Conservation (phyloP, 164 flowering plant species). For the Vitis labrusca region DNA sequence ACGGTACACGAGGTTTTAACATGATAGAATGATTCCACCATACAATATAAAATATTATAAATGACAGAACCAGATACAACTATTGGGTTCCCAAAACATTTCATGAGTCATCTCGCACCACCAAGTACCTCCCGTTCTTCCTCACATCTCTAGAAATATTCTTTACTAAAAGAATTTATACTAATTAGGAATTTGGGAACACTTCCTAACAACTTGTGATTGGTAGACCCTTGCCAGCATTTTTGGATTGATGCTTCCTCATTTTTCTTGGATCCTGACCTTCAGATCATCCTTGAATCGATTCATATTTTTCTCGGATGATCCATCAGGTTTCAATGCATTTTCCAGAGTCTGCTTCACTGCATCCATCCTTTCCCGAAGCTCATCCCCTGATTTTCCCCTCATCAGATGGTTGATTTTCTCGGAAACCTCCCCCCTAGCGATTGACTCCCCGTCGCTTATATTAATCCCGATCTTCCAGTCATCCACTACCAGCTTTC, state of each 20-base stretch:
- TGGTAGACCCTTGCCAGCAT: not conserved
- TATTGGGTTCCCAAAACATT: too few species aligned
- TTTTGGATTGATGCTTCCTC: not conserved
- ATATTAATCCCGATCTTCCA: conserved; percentile 69
- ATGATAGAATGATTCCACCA: too few species aligned
- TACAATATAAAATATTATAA: too few species aligned
- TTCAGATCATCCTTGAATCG: conserved; percentile 41
- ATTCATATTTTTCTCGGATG: conserved; percentile 51
- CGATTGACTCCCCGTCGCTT: conserved; percentile 15
- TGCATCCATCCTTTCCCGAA: conserved; percentile 24
- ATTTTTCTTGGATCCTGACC: conserved; percentile 11
- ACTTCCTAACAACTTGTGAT: not conserved
- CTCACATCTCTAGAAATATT: too few species aligned
- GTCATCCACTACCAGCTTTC: conserved; percentile 75
- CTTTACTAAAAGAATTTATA: too few species aligned
- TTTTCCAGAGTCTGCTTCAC: conserved; percentile 36
- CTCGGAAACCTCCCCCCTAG: conserved; percentile 35
- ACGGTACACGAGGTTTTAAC: too few species aligned
- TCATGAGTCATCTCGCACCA: too few species aligned
- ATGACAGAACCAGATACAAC: too few species aligned
- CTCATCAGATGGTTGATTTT: conserved; percentile 49
- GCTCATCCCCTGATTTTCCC: conserved; percentile 31
- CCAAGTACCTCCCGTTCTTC: rapidly evolving
- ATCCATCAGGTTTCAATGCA: conserved; percentile 43
- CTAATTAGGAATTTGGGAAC: not conserved